Evolutionary conservation across 2,329 filamentous ascomycete species (phyloP).

Genomic region (Nakataea oryzae): DNA sequence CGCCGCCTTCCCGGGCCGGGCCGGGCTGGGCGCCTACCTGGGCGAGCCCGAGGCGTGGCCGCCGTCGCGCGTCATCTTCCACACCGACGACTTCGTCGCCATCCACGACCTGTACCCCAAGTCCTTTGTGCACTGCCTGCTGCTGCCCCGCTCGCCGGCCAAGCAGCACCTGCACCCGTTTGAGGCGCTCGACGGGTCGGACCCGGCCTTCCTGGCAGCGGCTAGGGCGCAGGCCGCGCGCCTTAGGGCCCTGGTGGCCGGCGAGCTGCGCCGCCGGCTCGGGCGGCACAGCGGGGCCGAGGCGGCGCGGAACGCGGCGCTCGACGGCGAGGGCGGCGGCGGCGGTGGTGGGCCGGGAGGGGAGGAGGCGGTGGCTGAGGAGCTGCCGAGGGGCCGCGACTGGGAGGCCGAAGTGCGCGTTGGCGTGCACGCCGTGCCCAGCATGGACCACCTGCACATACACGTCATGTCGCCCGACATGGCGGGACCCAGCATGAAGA

Average conservation of each 20-base stretch:
- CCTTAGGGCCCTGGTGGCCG: slow-evolving; percentile 56
- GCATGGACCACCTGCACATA: slow-evolving; percentile 86
- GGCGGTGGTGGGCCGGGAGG: background rate
- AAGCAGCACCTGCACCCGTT: slow-evolving; percentile 63
- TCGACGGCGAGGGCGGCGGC: slow-evolving; percentile 43
- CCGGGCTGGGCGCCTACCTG: slow-evolving; percentile 57
- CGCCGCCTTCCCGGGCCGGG: slow-evolving; percentile 9
- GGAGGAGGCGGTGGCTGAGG: slow-evolving; percentile 25
- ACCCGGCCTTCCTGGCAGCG: slow-evolving; percentile 54
- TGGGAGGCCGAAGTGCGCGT: slow-evolving; percentile 66
- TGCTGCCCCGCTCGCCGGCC: slow-evolving; percentile 63
- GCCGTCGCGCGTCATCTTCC: slow-evolving; percentile 49
- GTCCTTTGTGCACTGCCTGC: slow-evolving; percentile 70
- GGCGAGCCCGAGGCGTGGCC: slow-evolving; percentile 50
- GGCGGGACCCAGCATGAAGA: slow-evolving; percentile 59
- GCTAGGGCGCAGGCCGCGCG: slow-evolving; percentile 50
- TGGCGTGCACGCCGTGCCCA: slow-evolving; percentile 79
- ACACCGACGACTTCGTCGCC: slow-evolving; percentile 59
- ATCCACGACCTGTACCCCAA: slow-evolving; percentile 85
- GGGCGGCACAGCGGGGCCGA: slow-evolving; percentile 56
- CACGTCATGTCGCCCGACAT: slow-evolving; percentile 80
- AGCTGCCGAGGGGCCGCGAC: slow-evolving; percentile 62
- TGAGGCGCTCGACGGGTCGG: slow-evolving; percentile 52
- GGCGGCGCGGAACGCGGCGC: slow-evolving; percentile 51
- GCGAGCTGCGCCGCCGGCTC: slow-evolving; percentile 62